Evolutionary conservation across 2,329 filamentous ascomycete genomes (phyloP).

Genomic region (Diplodia mutila): DNA sequence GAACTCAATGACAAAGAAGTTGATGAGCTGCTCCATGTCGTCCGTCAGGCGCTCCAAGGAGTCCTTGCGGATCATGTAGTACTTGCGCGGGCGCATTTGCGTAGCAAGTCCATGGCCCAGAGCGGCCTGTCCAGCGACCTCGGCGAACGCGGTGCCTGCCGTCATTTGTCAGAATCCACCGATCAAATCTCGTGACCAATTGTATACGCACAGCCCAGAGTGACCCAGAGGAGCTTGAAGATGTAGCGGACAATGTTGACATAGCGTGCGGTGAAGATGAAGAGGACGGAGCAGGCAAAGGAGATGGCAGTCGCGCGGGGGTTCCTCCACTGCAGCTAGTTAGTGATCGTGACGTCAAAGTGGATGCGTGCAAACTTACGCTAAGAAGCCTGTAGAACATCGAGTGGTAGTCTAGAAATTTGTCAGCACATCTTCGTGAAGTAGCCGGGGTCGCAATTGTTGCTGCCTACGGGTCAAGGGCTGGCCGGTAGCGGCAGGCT

Average conservation of each 20-base stretch:
- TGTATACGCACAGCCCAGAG: slow-evolving; percentile 58
- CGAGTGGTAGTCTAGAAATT: slow-evolving; percentile 65
- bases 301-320: slow-evolving; percentile 66
- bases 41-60: slow-evolving; percentile 64
- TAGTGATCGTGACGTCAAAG: slow-evolving; percentile 25
- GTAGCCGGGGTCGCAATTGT: not conserved
- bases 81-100: slow-evolving; percentile 65
- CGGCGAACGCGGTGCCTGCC: slow-evolving; percentile 59
- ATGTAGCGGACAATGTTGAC: slow-evolving; percentile 64
- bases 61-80: slow-evolving; percentile 68
- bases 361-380: slow-evolving; percentile 45
- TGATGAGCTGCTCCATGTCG: slow-evolving; percentile 66
- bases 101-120: slow-evolving; percentile 63
- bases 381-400: slow-evolving; percentile 68
- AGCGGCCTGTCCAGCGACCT: slow-evolving; percentile 59
- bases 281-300: slow-evolving; percentile 58
- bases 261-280: slow-evolving; percentile 67
- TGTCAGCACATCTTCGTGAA: slow-evolving; percentile 18
- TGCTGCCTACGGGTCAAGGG: slow-evolving; percentile 60
- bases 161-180: slow-evolving; percentile 32
- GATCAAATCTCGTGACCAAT: not conserved
- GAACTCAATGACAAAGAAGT: slow-evolving; percentile 71
- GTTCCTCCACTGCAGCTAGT: slow-evolving; percentile 62
- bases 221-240: slow-evolving; percentile 63
- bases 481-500: slow-evolving; percentile 63